phyloP scores from a whole-genome alignment of 345 rosid species.

The Bruguiera gymnorhiza region DNA sequence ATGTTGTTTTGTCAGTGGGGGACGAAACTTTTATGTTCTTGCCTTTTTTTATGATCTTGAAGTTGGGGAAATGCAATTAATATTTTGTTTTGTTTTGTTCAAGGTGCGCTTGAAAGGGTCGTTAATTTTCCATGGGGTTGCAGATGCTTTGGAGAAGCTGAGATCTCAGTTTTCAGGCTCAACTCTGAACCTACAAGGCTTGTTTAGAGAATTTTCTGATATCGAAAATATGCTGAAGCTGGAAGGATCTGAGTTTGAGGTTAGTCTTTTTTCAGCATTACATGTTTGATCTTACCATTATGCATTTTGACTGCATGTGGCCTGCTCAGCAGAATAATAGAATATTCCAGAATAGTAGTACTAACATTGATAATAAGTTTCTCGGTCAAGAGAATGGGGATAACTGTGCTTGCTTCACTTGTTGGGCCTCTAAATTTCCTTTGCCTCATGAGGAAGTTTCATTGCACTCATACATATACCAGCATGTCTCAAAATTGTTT shows the following conservation, averaged over 20 bases:
- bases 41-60: neutral
- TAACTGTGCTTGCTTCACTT: neutral
- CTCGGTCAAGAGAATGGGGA: neutral
- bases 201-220: constrained; percentile 44
- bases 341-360: no score
- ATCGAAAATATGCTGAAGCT: constrained; percentile 62
- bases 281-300: neutral
- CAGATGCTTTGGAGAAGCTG: constrained; percentile 48
- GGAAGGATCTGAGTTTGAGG: constrained; percentile 64
- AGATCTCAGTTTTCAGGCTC: constrained; percentile 42
- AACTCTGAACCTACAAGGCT: constrained; percentile 41
- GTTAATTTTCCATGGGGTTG: constrained; percentile 56
- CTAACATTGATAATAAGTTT: no score
- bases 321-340: no score
- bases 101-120: constrained; percentile 66
- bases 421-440: neutral
- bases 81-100: constrained; percentile 11
- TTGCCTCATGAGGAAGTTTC: neutral
- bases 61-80: neutral
- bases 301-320: no score
- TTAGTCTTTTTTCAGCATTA: constrained; percentile 29
- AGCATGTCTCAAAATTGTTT: constrained; percentile 1
- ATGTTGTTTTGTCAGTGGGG: constrained; percentile 7
- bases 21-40: neutral
- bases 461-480: neutral